Percentiles rank a stretch among this genome's conserved stretches.
Evolutionary conservation across 2,329 filamentous ascomycete species (phyloP).

Genomic region (Aspergillus neotritici): DNA sequence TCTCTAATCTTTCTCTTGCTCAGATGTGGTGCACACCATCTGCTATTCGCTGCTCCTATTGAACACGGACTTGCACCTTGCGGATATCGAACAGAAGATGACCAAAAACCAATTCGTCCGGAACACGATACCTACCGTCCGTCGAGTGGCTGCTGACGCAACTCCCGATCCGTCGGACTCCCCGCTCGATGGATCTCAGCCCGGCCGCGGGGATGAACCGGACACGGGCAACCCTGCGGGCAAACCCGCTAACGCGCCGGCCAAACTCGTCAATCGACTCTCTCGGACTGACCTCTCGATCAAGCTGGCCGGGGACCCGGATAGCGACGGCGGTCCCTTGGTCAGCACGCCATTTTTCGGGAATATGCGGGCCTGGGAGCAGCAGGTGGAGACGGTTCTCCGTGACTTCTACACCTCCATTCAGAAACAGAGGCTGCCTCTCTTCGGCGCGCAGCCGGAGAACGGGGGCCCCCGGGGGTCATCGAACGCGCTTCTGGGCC

Average conservation of each 20-base stretch:
- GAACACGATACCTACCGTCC: slow-evolving; percentile 89
- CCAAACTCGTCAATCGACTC: slow-evolving; percentile 22
- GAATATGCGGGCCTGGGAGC: slow-evolving; percentile 73
- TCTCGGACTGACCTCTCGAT: slow-evolving; percentile 23
- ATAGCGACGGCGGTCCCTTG: slow-evolving; percentile 55
- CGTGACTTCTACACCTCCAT: slow-evolving; percentile 91
- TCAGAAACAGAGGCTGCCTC: slow-evolving; percentile 74
- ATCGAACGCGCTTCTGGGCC: slow-evolving; percentile 63
- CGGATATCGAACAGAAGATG: slow-evolving; percentile 96
- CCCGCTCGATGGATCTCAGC: slow-evolving; percentile 12
- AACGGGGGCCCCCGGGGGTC: slow-evolving; percentile 33
- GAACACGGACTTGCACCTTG: slow-evolving; percentile 92
- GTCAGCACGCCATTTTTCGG: slow-evolving; percentile 74
- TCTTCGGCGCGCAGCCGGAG: slow-evolving; percentile 64
- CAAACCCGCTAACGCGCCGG: slow-evolving; percentile 13
- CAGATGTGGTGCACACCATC: slow-evolving; percentile 93
- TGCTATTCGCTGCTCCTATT: slow-evolving; percentile 92
- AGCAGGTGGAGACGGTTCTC: slow-evolving; percentile 81
- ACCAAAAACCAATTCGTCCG: slow-evolving; percentile 90
- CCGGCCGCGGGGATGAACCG: slow-evolving; percentile 12
- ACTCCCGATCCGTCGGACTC: slow-evolving; percentile 61
- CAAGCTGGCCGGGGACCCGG: slow-evolving; percentile 26
- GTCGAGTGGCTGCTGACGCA: slow-evolving; percentile 68
- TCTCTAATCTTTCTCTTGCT: slow-evolving; percentile 25
- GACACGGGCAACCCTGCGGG: slow-evolving; percentile 16